Evolutionary conservation across 169 alveolate species (phyloP).

Genomic region (Perkinsus marinus): DNA sequence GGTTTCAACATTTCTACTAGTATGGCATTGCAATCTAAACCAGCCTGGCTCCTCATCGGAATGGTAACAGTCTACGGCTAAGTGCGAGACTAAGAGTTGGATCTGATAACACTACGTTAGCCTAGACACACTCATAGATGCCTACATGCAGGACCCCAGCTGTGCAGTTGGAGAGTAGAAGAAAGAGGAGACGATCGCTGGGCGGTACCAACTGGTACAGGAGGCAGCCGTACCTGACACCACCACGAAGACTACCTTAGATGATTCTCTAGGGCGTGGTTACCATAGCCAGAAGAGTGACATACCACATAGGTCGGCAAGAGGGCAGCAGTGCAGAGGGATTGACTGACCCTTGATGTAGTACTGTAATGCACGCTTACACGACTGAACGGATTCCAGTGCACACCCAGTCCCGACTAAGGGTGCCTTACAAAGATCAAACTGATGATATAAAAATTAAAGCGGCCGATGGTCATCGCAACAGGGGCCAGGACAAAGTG

Average conservation of each 20-base stretch:
- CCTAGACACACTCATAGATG: not conserved
- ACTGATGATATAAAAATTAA: not conserved
- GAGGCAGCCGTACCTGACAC: not conserved
- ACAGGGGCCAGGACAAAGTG: not conserved
- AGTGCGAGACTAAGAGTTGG: not conserved
- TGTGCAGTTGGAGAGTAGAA: not conserved
- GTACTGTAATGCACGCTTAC: not conserved
- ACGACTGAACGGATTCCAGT: not conserved
- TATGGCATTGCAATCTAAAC: not conserved
- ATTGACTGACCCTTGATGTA: not conserved
- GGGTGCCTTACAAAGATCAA: not conserved
- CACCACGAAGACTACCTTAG: too few relatives aligned
- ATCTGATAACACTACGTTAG: not conserved
- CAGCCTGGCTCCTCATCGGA: not conserved
- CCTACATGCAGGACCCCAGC: not conserved
- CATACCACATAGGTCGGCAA: not conserved
- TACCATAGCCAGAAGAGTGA: not conserved
- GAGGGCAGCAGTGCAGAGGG: not conserved
- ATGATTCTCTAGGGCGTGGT: too few relatives aligned
- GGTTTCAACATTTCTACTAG: not conserved
- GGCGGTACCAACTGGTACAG: not conserved
- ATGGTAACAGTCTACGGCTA: not conserved
- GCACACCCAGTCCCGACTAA: too few relatives aligned
- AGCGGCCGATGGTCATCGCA: not conserved
- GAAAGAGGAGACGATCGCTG: not conserved